These are phyloP conservation scores for Pseudogymnoascus sp. DNA, from an alignment of 2,329 filamentous ascomycete genomes.

Conservation along the genomic window DNA sequence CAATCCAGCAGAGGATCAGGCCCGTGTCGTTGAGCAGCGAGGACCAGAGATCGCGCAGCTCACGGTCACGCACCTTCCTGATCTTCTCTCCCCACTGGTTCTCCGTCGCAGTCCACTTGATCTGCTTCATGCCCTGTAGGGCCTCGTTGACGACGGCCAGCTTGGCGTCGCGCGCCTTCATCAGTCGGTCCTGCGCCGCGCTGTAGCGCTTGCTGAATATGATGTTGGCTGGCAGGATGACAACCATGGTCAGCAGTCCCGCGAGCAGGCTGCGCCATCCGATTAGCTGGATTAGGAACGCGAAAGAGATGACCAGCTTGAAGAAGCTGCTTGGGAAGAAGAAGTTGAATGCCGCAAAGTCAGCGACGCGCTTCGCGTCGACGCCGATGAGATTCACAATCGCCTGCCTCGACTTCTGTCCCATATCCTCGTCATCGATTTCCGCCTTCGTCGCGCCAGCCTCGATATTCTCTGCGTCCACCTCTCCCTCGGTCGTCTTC, in stretches of 20 bases:
- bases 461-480: conserved; percentile 19
- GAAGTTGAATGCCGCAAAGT: conserved; percentile 60
- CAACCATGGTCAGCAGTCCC: conserved; percentile 55
- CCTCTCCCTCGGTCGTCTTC: conserved; percentile 37
- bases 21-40: conserved; percentile 57
- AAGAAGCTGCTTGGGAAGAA: conserved; percentile 54
- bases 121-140: conserved; percentile 70
- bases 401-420: conserved; percentile 55
- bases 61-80: conserved; percentile 52
- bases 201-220: conserved; percentile 58
- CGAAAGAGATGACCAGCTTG: conserved; percentile 57
- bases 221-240: conserved; percentile 62
- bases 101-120: conserved; percentile 76
- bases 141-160: conserved; percentile 69
- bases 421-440: conserved; percentile 34
- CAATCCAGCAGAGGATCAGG: conserved; percentile 61
- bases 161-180: conserved; percentile 70
- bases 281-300: conserved; percentile 59
- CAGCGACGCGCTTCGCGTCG: conserved; percentile 59
- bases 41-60: conserved; percentile 58
- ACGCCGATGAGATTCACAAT: conserved; percentile 75
- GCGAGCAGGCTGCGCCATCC: conserved; percentile 62
- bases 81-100: conserved; percentile 67
- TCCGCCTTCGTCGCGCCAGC: conserved; percentile 24
- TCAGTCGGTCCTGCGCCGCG: conserved; percentile 57